These are phyloP conservation scores for Kodamaea ohmeri DNA, from an alignment of 1,139 yeast species.

Conservation along the genomic window DNA sequence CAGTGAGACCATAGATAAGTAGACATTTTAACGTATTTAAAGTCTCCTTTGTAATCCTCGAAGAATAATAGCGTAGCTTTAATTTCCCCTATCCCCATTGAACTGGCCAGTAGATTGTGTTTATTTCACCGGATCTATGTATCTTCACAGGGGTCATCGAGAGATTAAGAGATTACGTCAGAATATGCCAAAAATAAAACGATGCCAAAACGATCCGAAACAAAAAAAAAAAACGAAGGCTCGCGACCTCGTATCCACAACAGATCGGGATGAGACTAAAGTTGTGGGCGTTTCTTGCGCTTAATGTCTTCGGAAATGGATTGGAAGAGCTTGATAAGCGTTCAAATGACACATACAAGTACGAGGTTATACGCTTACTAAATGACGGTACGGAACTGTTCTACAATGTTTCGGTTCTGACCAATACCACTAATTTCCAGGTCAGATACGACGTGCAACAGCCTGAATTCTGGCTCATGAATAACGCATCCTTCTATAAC, in stretches of 20 bases:
- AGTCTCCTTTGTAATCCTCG: too few relatives aligned
- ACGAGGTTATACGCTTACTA: background rate
- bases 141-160: too few relatives aligned
- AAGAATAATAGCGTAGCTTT: too few relatives aligned
- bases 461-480: constrained; percentile 40
- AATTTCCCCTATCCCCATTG: too few relatives aligned
- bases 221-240: background rate
- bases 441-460: constrained; percentile 34
- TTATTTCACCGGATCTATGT: too few relatives aligned
- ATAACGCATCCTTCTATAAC: constrained; percentile 22
- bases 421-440: constrained; percentile 16
- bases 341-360: background rate
- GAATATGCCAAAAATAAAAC: background rate
- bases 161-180: background rate
- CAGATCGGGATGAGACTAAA: background rate
- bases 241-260: background rate
- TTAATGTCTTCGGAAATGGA: background rate
- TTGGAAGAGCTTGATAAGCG: background rate
- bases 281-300: background rate
- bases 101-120: too few relatives aligned
- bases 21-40: too few relatives aligned
- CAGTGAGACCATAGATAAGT: too few relatives aligned
- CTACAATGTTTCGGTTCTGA: constrained; percentile 11
- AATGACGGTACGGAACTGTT: constrained; percentile 8
- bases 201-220: background rate